Evolutionary conservation across 306 rosid species (phyloP).

Genomic region (Adenanthera pavonina): DNA sequence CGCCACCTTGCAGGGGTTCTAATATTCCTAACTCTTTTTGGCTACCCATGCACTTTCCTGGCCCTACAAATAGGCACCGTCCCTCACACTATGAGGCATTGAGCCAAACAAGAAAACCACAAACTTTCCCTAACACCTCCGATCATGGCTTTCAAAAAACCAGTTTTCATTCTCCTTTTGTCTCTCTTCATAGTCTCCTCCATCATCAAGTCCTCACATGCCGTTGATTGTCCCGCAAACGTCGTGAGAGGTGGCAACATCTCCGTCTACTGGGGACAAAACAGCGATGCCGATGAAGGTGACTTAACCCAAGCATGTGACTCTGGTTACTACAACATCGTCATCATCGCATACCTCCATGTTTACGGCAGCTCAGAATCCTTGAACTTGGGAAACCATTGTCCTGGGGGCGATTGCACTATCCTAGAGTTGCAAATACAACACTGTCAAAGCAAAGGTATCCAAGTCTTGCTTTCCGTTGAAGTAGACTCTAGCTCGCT

Average conservation of each 20-base stretch:
- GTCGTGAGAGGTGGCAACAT: background rate
- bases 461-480: constrained; percentile 52
- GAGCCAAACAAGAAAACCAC: too few relatives aligned
- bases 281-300: background rate
- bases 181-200: background rate
- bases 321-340: background rate
- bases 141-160: background rate
- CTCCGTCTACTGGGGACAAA: background rate
- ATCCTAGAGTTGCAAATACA: constrained; percentile 24
- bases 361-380: background rate
- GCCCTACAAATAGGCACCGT: background rate
- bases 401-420: background rate
- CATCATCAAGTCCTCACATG: constrained; percentile 8
- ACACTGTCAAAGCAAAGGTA: constrained; percentile 41
- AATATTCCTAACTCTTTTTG: too few relatives aligned
- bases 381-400: background rate
- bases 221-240: background rate
- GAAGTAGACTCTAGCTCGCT: constrained; percentile 10
- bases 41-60: too few relatives aligned
- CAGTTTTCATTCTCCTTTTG: background rate
- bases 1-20: too few relatives aligned
- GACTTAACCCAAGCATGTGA: background rate
- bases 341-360: background rate
- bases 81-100: background rate
- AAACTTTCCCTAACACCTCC: background rate